Base-by-base conservation (phyloP, 306 rosid genomes). In the Nissolia schottii region DNA sequence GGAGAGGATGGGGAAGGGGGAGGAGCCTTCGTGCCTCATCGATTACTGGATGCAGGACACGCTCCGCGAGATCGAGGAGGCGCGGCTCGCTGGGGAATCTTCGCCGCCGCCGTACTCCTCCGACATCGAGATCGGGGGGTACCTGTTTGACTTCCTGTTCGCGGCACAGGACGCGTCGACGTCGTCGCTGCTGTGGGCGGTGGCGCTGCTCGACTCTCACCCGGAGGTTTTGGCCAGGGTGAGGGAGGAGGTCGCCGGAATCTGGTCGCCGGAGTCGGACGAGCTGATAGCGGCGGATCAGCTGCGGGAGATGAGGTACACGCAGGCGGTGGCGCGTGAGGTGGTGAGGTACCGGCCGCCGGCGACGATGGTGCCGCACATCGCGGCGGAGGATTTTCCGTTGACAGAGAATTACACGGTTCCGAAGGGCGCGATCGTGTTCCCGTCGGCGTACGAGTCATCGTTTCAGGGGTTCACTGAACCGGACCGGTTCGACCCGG, bases 111-210 rank as follows among this genome's bases (percentile, higher is more conserved):
- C 78, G 19, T 54, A 54, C 72, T 50, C 85, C 56, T 65, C 74
- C 10, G 66, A 91, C 69, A 24, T 40, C 22, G 87, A 93, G 63
- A 79, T 93, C 12, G 98, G 96, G 0, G 83, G 89, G 0, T 85
- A 87, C 63, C 82, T 94, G 5, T 94, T 94, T 6, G 98, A 94
- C 35, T 94, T 94, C 43, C 96, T 94, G 54, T 94, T 91, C 34
- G 98, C 97, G 0, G 84, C 98, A 1, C 96, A 94, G 67, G 98
- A 91, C 49, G 98, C 95, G 0, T 94, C 98, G 1, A 94, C 92
- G 0, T 94, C 98, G 9, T 94, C 98, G 15, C 48, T 94, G 34
- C 88, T 94, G 0, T 94, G 98, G 98, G 97, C 97, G 56, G 89
- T 94, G 68, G 54, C 87, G 49, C 74, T 94, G 20, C 87, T 94